Conservation (phyloP, 1,284 basidiomycete species). For the Cryptococcus jaspeensis region DNA sequence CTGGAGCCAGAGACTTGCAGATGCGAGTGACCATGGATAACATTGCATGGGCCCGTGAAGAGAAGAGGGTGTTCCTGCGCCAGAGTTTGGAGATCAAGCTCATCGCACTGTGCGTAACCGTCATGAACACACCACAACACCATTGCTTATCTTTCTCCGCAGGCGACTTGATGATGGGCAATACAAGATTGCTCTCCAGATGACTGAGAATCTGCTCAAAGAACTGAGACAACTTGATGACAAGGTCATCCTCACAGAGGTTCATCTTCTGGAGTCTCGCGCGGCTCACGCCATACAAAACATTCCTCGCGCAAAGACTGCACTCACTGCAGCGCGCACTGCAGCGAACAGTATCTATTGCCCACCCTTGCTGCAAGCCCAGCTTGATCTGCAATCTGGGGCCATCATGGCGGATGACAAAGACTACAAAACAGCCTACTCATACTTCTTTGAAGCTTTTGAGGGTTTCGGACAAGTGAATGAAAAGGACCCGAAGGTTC, state of each 20-base stretch:
- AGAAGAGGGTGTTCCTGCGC: slow-evolving; percentile 93
- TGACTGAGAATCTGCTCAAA: slow-evolving; percentile 81
- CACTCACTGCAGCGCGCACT: slow-evolving; percentile 86
- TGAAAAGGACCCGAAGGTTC: slow-evolving; percentile 55
- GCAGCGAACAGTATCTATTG: slow-evolving; percentile 98
- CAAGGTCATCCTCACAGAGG: slow-evolving; percentile 97
- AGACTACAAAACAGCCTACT: slow-evolving; percentile 95
- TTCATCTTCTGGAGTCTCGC: slow-evolving; percentile 87
- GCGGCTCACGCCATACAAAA: slow-evolving; percentile 92
- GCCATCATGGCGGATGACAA: slow-evolving; percentile 95
- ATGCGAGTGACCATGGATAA: slow-evolving; percentile 85
- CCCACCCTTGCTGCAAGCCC: slow-evolving; percentile 86
- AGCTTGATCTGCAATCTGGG: slow-evolving; percentile 88
- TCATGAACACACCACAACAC: neutral
- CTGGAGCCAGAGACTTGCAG: slow-evolving; percentile 73
- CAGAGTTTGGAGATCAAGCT: slow-evolving; percentile 91
- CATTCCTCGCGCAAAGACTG: slow-evolving; percentile 91
- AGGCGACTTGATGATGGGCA: slow-evolving; percentile 74
- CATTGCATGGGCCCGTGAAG: slow-evolving; percentile 85
- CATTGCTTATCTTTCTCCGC: neutral
- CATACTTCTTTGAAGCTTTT: slow-evolving; percentile 97
- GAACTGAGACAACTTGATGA: slow-evolving; percentile 93
- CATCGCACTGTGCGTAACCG: slow-evolving; percentile 66
- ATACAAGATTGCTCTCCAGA: slow-evolving; percentile 73
- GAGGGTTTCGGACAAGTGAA: slow-evolving; percentile 73